These are phyloP conservation scores for Rhizopogon roseolus DNA, from an alignment of 768 basidiomycete genomes.

Conservation along the genomic window DNA sequence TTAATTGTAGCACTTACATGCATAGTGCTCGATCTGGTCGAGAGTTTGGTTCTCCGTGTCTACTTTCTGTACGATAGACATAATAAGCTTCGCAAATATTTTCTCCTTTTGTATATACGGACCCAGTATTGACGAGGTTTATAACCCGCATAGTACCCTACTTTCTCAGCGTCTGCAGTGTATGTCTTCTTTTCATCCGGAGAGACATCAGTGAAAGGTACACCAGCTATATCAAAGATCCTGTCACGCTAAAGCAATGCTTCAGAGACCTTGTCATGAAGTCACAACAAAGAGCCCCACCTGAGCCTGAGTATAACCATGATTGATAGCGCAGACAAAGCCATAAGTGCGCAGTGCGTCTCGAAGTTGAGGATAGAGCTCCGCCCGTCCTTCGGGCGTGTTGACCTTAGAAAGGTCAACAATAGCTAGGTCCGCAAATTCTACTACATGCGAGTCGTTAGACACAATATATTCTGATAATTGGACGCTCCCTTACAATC, in stretches of 20 bases:
- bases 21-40: constrained; percentile 30
- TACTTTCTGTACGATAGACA: constrained; percentile 18
- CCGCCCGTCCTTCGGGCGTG: constrained; percentile 27
- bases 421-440: constrained; percentile 30
- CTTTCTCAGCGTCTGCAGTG: constrained; percentile 30
- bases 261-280: not conserved
- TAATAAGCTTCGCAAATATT: too few species aligned
- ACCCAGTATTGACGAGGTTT: constrained; percentile 55
- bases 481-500: constrained; percentile 18
- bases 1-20: constrained; percentile 13
- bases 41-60: constrained; percentile 27
- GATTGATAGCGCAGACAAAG: constrained; percentile 47
- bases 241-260: constrained; percentile 26
- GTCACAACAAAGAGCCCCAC: constrained; percentile 13
- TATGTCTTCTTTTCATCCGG: constrained; percentile 34
- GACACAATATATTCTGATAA: too few species aligned
- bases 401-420: constrained; percentile 28
- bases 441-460: constrained; percentile 17
- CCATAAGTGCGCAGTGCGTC: constrained; percentile 29
- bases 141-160: constrained; percentile 51
- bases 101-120: not conserved
- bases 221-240: constrained; percentile 39
- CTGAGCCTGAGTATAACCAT: constrained; percentile 37
- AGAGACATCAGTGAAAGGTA: constrained; percentile 32
- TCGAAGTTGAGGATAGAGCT: constrained; percentile 23